These are phyloP conservation scores for Biscutella auriculata DNA, from an alignment of 441 rosid genomes.

Conservation along the genomic window DNA sequence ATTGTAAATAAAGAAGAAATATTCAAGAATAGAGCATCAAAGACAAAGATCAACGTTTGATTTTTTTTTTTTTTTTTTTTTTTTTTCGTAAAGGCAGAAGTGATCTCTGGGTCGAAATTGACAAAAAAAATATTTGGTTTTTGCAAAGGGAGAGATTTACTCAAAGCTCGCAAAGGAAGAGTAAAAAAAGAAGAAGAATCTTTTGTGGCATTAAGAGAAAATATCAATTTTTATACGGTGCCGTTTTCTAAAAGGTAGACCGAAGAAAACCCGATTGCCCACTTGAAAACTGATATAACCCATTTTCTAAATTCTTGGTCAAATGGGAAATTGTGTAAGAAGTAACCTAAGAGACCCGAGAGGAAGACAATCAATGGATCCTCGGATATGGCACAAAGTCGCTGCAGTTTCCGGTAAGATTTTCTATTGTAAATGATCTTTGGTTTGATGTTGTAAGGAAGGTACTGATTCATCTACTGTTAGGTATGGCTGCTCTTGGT, in stretches of 20 bases:
- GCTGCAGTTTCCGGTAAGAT: conserved; percentile 60
- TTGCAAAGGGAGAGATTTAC: background rate
- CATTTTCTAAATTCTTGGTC: background rate
- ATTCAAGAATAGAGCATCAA: background rate
- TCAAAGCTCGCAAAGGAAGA: conserved; percentile 11
- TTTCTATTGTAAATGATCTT: background rate
- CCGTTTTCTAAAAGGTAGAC: background rate
- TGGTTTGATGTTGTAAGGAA: background rate
- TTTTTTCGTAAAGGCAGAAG: no score
- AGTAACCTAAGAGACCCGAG: conserved; percentile 11
- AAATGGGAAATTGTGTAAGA: conserved; percentile 15
- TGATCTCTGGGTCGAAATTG: background rate
- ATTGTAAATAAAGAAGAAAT: background rate
- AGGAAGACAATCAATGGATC: conserved; percentile 36
- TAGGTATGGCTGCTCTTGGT: conserved; percentile 79
- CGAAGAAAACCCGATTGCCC: conserved; percentile 8
- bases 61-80: no score
- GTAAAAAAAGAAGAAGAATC: conserved; percentile 7
- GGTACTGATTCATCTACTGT: background rate
- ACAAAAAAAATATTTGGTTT: background rate
- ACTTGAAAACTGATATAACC: background rate
- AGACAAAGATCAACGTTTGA: no score
- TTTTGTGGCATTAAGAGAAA: background rate
- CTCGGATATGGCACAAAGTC: conserved; percentile 69
- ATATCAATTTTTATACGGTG: background rate